A percentile compares a stretch with the other conserved stretches of the same genome.
Conservation (phyloP, 2,329 filamentous ascomycete species). For the Aspergillus alliaceus region DNA sequence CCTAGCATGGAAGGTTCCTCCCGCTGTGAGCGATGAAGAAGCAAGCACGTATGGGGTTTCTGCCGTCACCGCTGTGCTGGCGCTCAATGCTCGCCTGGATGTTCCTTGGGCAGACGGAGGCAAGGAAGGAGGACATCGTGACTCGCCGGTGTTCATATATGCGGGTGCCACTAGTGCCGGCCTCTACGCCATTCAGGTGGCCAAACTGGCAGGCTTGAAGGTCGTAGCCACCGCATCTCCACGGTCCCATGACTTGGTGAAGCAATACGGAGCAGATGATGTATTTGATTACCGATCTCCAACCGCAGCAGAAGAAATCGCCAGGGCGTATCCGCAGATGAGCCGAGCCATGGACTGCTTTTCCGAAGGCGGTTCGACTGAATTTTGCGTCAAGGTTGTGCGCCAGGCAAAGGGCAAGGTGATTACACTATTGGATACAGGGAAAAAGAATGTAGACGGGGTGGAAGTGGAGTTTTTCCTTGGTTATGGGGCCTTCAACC, state of each 20-base stretch:
- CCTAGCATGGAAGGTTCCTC: neutral
- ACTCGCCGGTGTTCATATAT: slow-evolving; percentile 7
- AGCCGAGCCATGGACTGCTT: neutral
- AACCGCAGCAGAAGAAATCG: neutral
- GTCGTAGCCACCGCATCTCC: slow-evolving; percentile 12
- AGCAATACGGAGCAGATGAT: slow-evolving; percentile 9
- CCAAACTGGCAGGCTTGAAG: slow-evolving; percentile 8
- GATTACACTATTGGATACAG: neutral
- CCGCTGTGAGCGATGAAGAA: neutral
- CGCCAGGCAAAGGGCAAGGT: neutral
- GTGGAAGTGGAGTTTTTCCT: neutral
- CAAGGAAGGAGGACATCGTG: neutral
- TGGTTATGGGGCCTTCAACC: neutral
- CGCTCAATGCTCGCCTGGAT: neutral
- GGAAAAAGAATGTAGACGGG: neutral
- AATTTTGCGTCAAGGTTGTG: neutral
- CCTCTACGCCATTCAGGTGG: slow-evolving; percentile 10
- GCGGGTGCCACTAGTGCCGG: slow-evolving; percentile 9
- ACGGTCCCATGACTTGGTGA: slow-evolving; percentile 11
- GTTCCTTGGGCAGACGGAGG: neutral
- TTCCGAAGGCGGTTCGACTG: neutral
- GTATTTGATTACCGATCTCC: neutral
- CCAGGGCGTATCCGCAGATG: neutral
- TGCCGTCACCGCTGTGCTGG: neutral
- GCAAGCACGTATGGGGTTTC: neutral